Base-by-base conservation (phyloP, 495 filamentous ascomycete species). In the Saxophila tyrrhenica region DNA sequence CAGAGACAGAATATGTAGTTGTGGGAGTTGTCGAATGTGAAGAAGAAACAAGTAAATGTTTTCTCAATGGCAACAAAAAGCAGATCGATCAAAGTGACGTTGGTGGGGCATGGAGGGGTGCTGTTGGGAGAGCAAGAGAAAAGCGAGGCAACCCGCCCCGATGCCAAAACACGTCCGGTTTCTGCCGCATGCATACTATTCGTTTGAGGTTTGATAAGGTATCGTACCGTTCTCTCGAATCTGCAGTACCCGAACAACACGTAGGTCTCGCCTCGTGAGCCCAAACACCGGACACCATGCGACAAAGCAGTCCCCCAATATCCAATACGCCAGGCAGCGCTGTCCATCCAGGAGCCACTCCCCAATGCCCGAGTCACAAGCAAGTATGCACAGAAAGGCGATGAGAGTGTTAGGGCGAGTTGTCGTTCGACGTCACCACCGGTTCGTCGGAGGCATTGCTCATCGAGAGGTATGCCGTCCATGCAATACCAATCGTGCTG, bases 401-500 rank as follows among this genome's bases (percentile, higher is more conserved):
- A 3, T 8, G 17, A 5, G 16, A 17, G 41, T 44, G 16, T 44
- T n/a, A 44, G 19, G 41, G n/a, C 23, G 25, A 52, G 39, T 8
- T 25, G 49, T 15, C 51, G 47, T 2, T 22, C 32, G 45, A 20
- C 3, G 45, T 23, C 20, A 25, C 45, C 10, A 48, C 21, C 52
- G 60, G 47, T 49, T 94, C 84, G 48, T 91, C 89, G 0, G 90
- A 71, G 23, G 90, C 85, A 67, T 97, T 99, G 51, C 87, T 92
- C 3, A 99, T 77, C 0, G 90, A 96, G 23, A 99, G 80, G 67
- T 96, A 99, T 21, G 89, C 90, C n/a, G 94, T 99, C 94, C 94
- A 99, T 45, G 89, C 89, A 60, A 99, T 96, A 76, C 94, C 94
- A 52, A 99, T 72, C 23, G 86, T 91, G 2, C 90, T 95, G 13